Base-by-base conservation (phyloP, 139 green algal species). In the Dunaliella sp. region DNA sequence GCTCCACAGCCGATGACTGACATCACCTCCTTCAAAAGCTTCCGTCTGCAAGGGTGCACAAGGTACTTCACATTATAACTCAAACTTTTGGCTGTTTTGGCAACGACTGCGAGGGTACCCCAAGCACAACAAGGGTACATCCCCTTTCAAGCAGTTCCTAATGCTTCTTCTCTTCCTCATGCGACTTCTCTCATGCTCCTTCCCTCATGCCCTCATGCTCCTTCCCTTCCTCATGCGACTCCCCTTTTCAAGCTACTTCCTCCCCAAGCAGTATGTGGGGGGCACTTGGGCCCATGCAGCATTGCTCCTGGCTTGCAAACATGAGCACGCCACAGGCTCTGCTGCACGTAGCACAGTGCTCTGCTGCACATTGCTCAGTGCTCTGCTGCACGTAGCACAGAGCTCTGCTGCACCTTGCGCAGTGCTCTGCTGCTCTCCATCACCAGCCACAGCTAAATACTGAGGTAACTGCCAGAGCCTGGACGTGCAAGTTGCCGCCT, bases 1-100 rank as follows among this genome's bases (percentile, higher is more conserved):
- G 38, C 48, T 65, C 25, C 73, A 73, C 34, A 90, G 86, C 38
- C 83, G 65, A 21, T 83, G 79, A 1, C 72, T 86, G 7, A 90
- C 38, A 33, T 79, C 35, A 38, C 73, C 65, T 26, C 74, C 75
- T 1, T 74, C 77, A 26, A 87, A 83, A 1, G 82, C 87, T 1
- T 80, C 79, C 28, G 38, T 34, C 37, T 87, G 85, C 28, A 87
- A 72, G 3, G 28, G 36, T 3, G 81, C 74, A 83, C 32, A 33
- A 82, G 77, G 25, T 30, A 30, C 25, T n/a, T 16, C 26, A 24
- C 31, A 33, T 32, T 21, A 80, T 26, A 32, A 26, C 25, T 80
- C 25, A 21, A 33, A 38, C n/a, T 31, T 33, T 21, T 38, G 1
- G 33, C 31, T 57, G n/a, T 31, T 28, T 25, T 81, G n/a, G 33